These are phyloP conservation scores for Nyssa sinensis DNA, from an alignment of 148 eudicot species.

Conservation along the genomic window DNA sequence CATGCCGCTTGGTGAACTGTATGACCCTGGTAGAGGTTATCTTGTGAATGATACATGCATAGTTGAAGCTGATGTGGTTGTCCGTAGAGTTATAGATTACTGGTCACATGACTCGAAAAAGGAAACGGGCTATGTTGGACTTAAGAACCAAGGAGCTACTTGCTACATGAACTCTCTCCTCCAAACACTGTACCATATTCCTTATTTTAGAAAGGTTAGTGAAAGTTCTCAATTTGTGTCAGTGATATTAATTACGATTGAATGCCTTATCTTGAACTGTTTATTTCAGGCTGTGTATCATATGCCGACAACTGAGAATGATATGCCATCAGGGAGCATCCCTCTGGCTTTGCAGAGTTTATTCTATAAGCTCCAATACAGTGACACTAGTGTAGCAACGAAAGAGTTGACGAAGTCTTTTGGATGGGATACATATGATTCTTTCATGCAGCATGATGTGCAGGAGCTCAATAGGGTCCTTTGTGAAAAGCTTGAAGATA, in stretches of 20 bases:
- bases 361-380: slow-evolving; percentile 34
- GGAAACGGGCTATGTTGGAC: slow-evolving; percentile 36
- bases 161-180: slow-evolving; percentile 42
- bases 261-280: neutral
- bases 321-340: slow-evolving; percentile 34
- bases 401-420: slow-evolving; percentile 37
- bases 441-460: slow-evolving; percentile 35
- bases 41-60: slow-evolving; percentile 18
- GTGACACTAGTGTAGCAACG: slow-evolving; percentile 31
- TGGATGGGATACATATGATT: slow-evolving; percentile 35
- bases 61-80: slow-evolving; percentile 25
- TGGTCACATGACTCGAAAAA: slow-evolving; percentile 35
- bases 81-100: slow-evolving; percentile 24
- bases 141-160: slow-evolving; percentile 37
- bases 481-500: slow-evolving; percentile 36
- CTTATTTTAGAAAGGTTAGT: slow-evolving; percentile 36
- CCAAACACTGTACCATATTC: slow-evolving; percentile 35
- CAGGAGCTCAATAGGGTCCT: slow-evolving; percentile 38
- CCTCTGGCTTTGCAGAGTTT: slow-evolving; percentile 35
- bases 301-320: slow-evolving; percentile 38
- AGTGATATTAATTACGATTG: neutral
- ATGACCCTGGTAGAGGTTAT: slow-evolving; percentile 23
- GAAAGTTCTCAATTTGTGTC: neutral
- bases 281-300: slow-evolving; percentile 31
- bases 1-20: slow-evolving; percentile 27